A percentile compares a stretch with the other conserved stretches of the same genome.
Conservation (phyloP, 2,329 filamentous ascomycete species). For the Ascochyta fabae region DNA sequence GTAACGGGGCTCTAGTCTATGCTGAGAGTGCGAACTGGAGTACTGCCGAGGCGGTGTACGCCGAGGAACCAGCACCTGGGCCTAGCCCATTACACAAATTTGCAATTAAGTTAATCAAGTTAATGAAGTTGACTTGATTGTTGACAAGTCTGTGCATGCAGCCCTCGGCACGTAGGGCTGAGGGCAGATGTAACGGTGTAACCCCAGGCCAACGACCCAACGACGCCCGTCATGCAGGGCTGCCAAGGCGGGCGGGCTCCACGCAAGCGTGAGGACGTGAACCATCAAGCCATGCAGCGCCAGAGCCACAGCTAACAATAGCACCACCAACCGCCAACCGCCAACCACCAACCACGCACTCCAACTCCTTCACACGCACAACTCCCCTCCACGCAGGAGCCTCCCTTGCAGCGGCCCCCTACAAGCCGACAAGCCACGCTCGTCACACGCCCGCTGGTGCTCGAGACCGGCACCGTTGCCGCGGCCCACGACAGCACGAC, state of each 20-base stretch:
- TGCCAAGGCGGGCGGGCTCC: constrained; percentile 8
- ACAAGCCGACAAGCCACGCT: constrained; percentile 1
- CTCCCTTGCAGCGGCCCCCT: constrained; percentile 10
- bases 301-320: constrained; percentile 20
- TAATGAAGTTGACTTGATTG: no score
- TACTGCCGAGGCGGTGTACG: no score
- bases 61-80: no score
- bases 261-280: constrained; percentile 9
- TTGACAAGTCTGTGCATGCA: no score
- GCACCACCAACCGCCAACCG: constrained; percentile 7
- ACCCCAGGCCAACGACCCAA: not conserved
- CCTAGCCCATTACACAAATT: no score
- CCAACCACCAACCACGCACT: not conserved
- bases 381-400: constrained; percentile 2
- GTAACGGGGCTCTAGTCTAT: no score
- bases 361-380: not conserved
- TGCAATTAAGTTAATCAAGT: no score
- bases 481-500: not conserved
- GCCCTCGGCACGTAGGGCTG: not conserved
- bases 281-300: not conserved
- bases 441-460: not conserved
- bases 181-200: not conserved
- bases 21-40: no score
- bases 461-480: not conserved
- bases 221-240: constrained; percentile 6